Evolutionary conservation across 495 filamentous ascomycete species (phyloP), one percentile per base, ranked within the genome.

Genomic region (Rusavskia elegans): DNA sequence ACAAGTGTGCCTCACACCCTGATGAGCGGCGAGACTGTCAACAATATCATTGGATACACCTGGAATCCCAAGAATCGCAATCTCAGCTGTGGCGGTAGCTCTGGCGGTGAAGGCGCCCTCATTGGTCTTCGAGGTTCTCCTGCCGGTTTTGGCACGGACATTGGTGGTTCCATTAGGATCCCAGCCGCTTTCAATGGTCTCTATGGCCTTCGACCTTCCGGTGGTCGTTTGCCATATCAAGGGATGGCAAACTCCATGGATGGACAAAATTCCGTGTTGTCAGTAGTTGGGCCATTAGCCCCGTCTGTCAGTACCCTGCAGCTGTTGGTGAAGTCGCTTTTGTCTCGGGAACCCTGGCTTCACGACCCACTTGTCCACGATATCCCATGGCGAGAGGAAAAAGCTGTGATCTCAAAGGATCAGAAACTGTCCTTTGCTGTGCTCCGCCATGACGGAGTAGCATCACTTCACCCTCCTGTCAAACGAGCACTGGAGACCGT

Each of bases 101-200:
- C 74, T 3, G 82, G 83, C 27, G 84, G 87, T 13, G 78, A 83
- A 55, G 79, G 72, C 2, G 77, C 74, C 27, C 61, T 81, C 32
- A 65, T 81, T 39, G 76, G 69, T 1, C 61, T 82, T 49, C 66
- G 63, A 32, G 78, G 79, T 10, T 79, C 73, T 37, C 67, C 77
- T 0, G 61, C 66, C 17, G 79, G 79, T 0, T 71, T 82, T 57
- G 79, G 80, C 0, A 86, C 83, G 14, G 84, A 89, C 65, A 80
- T 89, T 48, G 85, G 82, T 0, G 85, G 85, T 8, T 80, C 71
- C 54, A 74, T 87, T 19, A 69, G 84, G 0, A 77, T 85, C 49
- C 84, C 84, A 2, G 71, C 79, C 25, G 74, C 72, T 2, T 84
- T 84, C 54, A 80, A 81, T 59, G 75, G 71, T 4, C 57, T 81